These are phyloP conservation scores for Trichosporon faecale DNA, from an alignment of 1,284 basidiomycete species.

Conservation along the genomic window DNA sequence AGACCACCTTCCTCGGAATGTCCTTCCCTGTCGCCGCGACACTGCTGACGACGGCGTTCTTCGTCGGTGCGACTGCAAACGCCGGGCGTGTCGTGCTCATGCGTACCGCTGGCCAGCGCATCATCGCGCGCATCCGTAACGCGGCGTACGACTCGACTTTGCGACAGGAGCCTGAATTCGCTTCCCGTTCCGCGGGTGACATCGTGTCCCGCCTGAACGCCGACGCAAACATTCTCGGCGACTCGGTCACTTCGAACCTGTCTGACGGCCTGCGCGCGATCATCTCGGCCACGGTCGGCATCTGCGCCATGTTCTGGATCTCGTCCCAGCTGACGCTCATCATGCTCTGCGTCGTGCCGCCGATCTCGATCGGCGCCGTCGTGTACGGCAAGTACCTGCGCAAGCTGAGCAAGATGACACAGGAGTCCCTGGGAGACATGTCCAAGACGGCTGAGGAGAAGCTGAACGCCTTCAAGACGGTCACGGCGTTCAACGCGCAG, in stretches of 20 bases:
- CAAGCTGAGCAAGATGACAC: conserved; percentile 83
- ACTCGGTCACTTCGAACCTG: conserved; percentile 86
- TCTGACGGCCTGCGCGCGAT: conserved; percentile 81
- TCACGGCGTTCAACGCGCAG: conserved; percentile 80
- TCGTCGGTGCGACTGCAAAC: conserved; percentile 81
- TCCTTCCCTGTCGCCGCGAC: conserved; percentile 76
- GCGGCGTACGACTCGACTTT: conserved; percentile 76
- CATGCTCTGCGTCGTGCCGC: conserved; percentile 93
- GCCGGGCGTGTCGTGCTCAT: conserved; percentile 69
- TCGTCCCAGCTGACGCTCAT: conserved; percentile 84
- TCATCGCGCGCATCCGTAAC: conserved; percentile 83
- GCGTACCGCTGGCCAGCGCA: conserved; percentile 83
- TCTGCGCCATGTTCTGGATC: conserved; percentile 94
- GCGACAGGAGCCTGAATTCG: conserved; percentile 85
- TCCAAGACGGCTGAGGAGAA: conserved; percentile 89
- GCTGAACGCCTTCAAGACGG: conserved; percentile 85
- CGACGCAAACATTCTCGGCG: conserved; percentile 92
- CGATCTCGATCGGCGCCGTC: conserved; percentile 90
- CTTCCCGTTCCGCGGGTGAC: conserved; percentile 90
- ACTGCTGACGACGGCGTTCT: conserved; percentile 74
- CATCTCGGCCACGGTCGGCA: conserved; percentile 82
- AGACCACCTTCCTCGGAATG: conserved; percentile 74
- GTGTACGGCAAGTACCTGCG: conserved; percentile 95
- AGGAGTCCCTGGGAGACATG: conserved; percentile 93
- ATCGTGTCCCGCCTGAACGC: conserved; percentile 86